phyloP scores from a whole-genome alignment of 345 rosid genomes.

The Camelina neglecta region DNA sequence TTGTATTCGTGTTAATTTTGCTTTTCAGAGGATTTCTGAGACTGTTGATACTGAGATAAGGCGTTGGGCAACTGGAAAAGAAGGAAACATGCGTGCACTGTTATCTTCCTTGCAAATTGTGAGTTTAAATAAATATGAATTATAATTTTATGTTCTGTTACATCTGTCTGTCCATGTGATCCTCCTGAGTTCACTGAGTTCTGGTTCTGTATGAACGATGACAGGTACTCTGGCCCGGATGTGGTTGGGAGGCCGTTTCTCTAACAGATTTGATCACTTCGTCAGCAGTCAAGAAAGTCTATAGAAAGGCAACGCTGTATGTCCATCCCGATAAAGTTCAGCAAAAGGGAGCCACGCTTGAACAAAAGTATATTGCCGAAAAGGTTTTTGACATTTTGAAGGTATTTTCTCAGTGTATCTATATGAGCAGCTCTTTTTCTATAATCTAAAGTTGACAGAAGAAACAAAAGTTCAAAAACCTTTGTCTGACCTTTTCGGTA shows the following conservation, averaged over 20 bases:
- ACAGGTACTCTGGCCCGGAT: constrained; percentile 94
- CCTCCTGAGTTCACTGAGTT: constrained; percentile 12
- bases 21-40: constrained; percentile 80
- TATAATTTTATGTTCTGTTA: background rate
- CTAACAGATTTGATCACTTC: constrained; percentile 90
- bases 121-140: constrained; percentile 23
- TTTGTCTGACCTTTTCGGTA: too few species aligned
- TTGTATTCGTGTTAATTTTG: constrained; percentile 30
- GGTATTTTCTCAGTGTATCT: constrained; percentile 51
- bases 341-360: constrained; percentile 89
- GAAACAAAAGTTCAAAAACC: background rate
- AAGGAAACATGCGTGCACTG: constrained; percentile 90
- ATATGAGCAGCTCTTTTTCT: constrained; percentile 26
- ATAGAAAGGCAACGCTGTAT: constrained; percentile 76
- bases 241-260: constrained; percentile 84
- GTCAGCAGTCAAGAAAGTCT: constrained; percentile 82
- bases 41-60: constrained; percentile 66
- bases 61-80: constrained; percentile 92
- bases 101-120: constrained; percentile 86
- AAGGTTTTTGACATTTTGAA: constrained; percentile 95
- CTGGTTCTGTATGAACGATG: constrained; percentile 22
- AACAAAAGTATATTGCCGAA: constrained; percentile 90
- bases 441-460: background rate
- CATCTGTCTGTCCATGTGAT: constrained; percentile 21
- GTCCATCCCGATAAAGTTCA: constrained; percentile 99